Evolutionary conservation across 495 filamentous ascomycete genomes (phyloP), one percentile per base, ranked within the genome.

Genomic region (Cenococcum geophilum): DNA sequence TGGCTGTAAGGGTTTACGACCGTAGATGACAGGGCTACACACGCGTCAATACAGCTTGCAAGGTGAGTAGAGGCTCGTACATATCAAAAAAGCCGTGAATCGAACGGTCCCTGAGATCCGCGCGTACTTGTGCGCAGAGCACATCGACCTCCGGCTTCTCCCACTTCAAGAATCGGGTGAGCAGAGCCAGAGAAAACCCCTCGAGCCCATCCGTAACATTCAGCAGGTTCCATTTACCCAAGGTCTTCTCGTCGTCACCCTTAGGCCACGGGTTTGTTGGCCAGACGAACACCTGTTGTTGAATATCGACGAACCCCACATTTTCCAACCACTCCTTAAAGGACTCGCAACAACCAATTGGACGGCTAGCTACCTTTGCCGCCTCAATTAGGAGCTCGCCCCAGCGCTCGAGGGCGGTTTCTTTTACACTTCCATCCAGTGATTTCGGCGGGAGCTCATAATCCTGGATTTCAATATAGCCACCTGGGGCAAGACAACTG

Each of bases 41-140:
- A 6, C 21, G 49, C 14, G 25, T 25, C 6, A 16, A 16, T 25
- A 52, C 23, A 52, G 21, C 23, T 23, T 23, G 11, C 11, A 45
- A 45, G 11, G 40, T 10, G 45, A 22, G 45, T 14, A 49, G 22
- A 22, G 54, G n/a, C 21, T 76, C 77, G 70, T 65, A 76, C 77
- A 78, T 73, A 5, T 70, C 69, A 50, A 73, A 74, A 62, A 77
- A 72, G 1, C 65, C 70, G 61, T 72, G 70, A 21, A 72, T 68
- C 49, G 47, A 57, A 55, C 55, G 43, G 22, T 59, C 43, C 21
- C 36, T 35, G 20, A 63, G 37, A 12, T 58, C 60, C 1, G 16
- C n/a, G 9, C 57, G 18, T 42, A 63, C 56, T 25, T 59, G 36
- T 22, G 56, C 43, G 14, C 34, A 25, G 11, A 50, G 18, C 20